Percentiles rank a stretch among this genome's conserved stretches.
Conservation (phyloP, 257 asterid species). For the Eucommia ulmoides region DNA sequence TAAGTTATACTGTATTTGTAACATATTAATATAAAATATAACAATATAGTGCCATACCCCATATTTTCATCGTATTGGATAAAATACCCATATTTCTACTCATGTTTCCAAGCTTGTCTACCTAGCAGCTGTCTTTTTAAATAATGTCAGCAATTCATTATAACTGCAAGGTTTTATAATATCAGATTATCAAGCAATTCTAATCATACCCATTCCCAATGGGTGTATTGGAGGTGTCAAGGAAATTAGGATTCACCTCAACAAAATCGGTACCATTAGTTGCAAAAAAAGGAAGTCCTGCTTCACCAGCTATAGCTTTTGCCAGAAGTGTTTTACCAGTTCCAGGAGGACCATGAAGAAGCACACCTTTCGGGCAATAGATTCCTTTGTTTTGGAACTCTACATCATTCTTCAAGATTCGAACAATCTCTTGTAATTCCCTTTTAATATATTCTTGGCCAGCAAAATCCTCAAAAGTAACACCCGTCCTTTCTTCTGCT, state of each 20-base stretch:
- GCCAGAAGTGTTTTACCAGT: slow-evolving; percentile 99
- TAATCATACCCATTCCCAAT: too few species aligned
- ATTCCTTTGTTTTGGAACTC: slow-evolving; percentile 90
- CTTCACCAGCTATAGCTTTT: slow-evolving; percentile 99
- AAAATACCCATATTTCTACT: too few species aligned
- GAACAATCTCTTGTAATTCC: slow-evolving; percentile 91
- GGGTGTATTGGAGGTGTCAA: too few species aligned
- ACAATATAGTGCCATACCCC: too few species aligned
- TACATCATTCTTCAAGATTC: slow-evolving; percentile 80
- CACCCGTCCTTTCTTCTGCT: slow-evolving; percentile 95
- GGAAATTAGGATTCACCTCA: slow-evolving; percentile 51
- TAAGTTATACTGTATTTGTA: too few species aligned
- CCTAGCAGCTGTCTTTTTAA: too few species aligned
- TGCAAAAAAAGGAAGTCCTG: slow-evolving; percentile 98
- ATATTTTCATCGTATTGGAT: too few species aligned
- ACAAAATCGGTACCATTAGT: slow-evolving; percentile 98
- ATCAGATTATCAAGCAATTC: too few species aligned
- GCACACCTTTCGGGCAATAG: slow-evolving; percentile 99
- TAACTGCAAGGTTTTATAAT: too few species aligned
- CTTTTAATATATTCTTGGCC: slow-evolving; percentile 98
- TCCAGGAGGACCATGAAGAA: slow-evolving; percentile 98
- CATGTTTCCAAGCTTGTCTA: too few species aligned
- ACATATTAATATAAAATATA: too few species aligned
- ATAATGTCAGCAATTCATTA: too few species aligned
- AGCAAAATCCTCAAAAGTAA: slow-evolving; percentile 95